Conservation (phyloP, 805 yeast genomes). For the Wickerhamomyces tratensis region DNA sequence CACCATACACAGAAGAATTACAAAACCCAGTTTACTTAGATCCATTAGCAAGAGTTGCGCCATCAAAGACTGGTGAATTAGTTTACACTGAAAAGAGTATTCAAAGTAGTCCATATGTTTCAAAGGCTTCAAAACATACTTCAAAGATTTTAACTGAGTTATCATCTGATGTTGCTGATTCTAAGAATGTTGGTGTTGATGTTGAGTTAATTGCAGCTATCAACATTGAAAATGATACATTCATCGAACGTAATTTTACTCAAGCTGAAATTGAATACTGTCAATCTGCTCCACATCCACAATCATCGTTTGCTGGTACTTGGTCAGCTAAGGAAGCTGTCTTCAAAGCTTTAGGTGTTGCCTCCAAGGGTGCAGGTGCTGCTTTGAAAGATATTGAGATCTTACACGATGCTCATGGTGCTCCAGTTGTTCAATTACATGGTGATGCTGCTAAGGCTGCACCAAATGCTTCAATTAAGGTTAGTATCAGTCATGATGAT, state of each 20-base stretch:
- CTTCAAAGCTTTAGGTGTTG: conserved; percentile 87
- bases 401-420: conserved; percentile 49
- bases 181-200: conserved; percentile 86
- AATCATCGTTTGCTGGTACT: conserved; percentile 91
- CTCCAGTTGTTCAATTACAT: conserved; percentile 68
- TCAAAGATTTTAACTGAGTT: conserved; percentile 51
- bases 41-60: conserved; percentile 63
- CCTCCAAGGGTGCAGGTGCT: conserved; percentile 92
- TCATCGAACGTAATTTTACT: conserved; percentile 89
- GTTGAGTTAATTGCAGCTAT: conserved; percentile 81
- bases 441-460: conserved; percentile 80
- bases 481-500: conserved; percentile 94
- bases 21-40: conserved; percentile 90
- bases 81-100: conserved; percentile 39
- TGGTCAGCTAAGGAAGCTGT: conserved; percentile 99
- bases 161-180: conserved; percentile 33
- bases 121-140: conserved; percentile 43
- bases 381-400: conserved; percentile 88
- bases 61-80: conserved; percentile 31
- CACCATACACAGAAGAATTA: conserved; percentile 86
- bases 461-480: conserved; percentile 62
- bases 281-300: conserved; percentile 59
- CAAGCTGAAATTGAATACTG: conserved; percentile 73
- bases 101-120: conserved; percentile 38
- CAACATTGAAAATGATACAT: conserved; percentile 83